phyloP scores from a whole-genome alignment of 371 early-diverging fungal genomes.

The Mortierella polycephala region DNA sequence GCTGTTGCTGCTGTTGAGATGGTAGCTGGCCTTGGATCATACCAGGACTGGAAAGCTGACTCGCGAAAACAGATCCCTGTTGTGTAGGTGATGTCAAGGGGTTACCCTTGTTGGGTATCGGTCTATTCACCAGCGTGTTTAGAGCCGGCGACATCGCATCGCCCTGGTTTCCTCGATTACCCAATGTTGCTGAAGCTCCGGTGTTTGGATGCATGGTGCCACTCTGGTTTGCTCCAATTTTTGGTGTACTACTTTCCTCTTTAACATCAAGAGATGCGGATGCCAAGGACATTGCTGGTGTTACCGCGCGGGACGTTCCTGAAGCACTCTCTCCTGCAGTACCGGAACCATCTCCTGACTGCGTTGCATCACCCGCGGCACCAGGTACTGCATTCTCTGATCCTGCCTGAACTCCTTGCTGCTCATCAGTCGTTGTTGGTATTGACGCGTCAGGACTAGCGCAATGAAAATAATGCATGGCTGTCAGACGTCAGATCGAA shows the following conservation, averaged over 20 bases:
- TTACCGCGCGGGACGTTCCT: neutral
- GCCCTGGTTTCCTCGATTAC: constrained; percentile 13
- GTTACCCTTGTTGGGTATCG: constrained; percentile 34
- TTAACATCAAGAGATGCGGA: constrained; percentile 19
- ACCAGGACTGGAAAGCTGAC: constrained; percentile 14
- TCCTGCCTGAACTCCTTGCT: constrained; percentile 4
- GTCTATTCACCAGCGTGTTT: constrained; percentile 35
- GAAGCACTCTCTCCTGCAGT: constrained; percentile 4
- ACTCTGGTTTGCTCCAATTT: constrained; percentile 3
- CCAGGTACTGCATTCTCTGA: neutral
- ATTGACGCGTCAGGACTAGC: constrained; percentile 21
- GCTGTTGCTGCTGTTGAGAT: constrained; percentile 14
- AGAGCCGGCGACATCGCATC: constrained; percentile 39
- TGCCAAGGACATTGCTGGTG: constrained; percentile 1
- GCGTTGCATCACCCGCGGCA: constrained; percentile 2
- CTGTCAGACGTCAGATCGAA: neutral
- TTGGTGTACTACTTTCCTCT: constrained; percentile 25
- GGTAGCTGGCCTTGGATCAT: constrained; percentile 9
- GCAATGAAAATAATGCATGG: neutral
- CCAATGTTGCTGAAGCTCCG: neutral
- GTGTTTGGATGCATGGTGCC: neutral
- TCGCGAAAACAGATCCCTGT: constrained; percentile 24
- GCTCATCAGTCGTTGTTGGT: constrained; percentile 16
- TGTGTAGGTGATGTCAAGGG: constrained; percentile 39
- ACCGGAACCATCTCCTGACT: constrained; percentile 5